Percentiles rank a stretch among this genome's conserved stretches.
Conservation (phyloP, 1,284 basidiomycete species). For the Cryptococcus jaspeensis region DNA sequence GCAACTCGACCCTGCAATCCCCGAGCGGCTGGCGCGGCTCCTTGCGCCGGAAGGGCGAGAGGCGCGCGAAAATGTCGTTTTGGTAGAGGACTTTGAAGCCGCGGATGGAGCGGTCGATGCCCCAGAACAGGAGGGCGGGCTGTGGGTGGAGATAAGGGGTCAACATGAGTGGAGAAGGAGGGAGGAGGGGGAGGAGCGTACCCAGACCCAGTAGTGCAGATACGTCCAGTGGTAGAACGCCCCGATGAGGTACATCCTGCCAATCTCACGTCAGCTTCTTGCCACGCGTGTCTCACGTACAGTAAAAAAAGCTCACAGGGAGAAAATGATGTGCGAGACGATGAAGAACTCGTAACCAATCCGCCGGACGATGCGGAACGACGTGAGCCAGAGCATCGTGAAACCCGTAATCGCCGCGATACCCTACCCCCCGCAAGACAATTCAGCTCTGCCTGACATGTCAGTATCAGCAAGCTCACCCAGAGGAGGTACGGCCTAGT, state of each 20-base stretch:
- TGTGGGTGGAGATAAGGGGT: constrained; percentile 6
- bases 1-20: constrained; percentile 48
- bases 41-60: too few species aligned
- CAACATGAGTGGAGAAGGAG: background rate
- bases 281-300: background rate
- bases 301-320: constrained; percentile 28
- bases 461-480: constrained; percentile 12
- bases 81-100: constrained; percentile 55
- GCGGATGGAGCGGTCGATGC: constrained; percentile 62
- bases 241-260: constrained; percentile 40
- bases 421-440: constrained; percentile 26
- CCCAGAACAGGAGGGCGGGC: constrained; percentile 48
- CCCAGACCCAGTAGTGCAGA: constrained; percentile 37
- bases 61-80: constrained; percentile 48
- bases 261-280: background rate
- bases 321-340: constrained; percentile 55
- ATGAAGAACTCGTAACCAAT: constrained; percentile 58
- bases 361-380: constrained; percentile 51
- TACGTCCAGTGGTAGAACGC: constrained; percentile 42
- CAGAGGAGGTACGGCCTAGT: constrained; percentile 27
- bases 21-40: background rate
- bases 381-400: constrained; percentile 54
- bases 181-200: constrained; percentile 11
- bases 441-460: background rate
- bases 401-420: constrained; percentile 41